phyloP scores from a whole-genome alignment of 2,329 filamentous ascomycete species.

The Calonectria multiphialidica region DNA sequence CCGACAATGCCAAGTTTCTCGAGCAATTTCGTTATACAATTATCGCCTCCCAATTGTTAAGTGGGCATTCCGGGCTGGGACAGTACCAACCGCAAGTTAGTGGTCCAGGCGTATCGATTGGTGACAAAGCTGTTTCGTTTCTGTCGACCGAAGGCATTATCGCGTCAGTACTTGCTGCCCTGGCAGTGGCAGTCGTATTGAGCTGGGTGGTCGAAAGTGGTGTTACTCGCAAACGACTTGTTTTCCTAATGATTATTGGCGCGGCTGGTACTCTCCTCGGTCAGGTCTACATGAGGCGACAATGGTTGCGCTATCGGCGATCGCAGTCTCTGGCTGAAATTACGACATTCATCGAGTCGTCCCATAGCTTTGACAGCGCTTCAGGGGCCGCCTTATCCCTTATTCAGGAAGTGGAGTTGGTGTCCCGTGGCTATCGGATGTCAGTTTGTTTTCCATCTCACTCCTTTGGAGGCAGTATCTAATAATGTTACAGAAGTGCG shows the following conservation, averaged over 20 bases:
- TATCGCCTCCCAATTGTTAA: constrained; percentile 90
- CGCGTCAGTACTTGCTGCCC: constrained; percentile 63
- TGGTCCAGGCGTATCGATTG: constrained; percentile 23
- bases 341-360: constrained; percentile 76
- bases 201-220: constrained; percentile 74
- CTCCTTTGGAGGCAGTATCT: background rate
- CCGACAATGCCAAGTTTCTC: constrained; percentile 86
- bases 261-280: constrained; percentile 67
- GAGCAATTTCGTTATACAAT: constrained; percentile 95
- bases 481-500: constrained; percentile 72
- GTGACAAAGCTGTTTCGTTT: constrained; percentile 43
- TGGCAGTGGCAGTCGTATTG: constrained; percentile 77
- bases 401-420: constrained; percentile 95
- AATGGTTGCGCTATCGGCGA: constrained; percentile 84
- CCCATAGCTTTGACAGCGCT: constrained; percentile 85
- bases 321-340: constrained; percentile 80
- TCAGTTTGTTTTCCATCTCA: constrained; percentile 55
- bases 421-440: constrained; percentile 90
- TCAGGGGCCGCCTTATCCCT: constrained; percentile 82
- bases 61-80: constrained; percentile 70
- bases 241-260: constrained; percentile 61
- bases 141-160: constrained; percentile 61
- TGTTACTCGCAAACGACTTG: constrained; percentile 68
- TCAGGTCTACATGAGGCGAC: constrained; percentile 80
- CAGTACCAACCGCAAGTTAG: constrained; percentile 43